A percentile compares a stretch with the other conserved stretches of the same genome.
Conservation (phyloP, 192 early-diverging fungal species). For the Rhizophagus prolifer region DNA sequence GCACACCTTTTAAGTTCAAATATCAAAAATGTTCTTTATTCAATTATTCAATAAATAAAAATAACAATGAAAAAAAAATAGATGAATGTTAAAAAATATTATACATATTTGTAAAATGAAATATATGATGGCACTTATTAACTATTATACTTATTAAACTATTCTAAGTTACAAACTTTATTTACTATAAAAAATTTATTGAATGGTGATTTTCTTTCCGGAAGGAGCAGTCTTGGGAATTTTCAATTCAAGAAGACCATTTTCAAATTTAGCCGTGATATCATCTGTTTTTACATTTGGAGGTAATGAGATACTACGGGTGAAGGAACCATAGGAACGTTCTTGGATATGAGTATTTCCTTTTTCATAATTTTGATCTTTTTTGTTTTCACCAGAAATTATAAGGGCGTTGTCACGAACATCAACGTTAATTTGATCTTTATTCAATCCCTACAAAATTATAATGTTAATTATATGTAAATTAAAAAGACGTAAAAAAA, state of each 20-base stretch:
- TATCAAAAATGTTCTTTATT: too few species aligned
- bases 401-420: slow-evolving; percentile 45
- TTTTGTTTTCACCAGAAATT: slow-evolving; percentile 47
- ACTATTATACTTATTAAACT: too few species aligned
- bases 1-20: too few species aligned
- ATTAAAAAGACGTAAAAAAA: not conserved
- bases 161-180: too few species aligned
- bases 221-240: slow-evolving; percentile 43
- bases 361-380: slow-evolving; percentile 33
- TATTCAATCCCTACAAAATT: slow-evolving; percentile 40
- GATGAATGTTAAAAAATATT: too few species aligned
- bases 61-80: too few species aligned
- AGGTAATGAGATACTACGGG: slow-evolving; percentile 50
- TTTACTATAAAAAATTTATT: too few species aligned
- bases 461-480: not conserved
- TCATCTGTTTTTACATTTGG: slow-evolving; percentile 42
- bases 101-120: too few species aligned
- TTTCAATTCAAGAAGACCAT: slow-evolving; percentile 53
- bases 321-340: slow-evolving; percentile 50
- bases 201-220: slow-evolving; percentile 50
- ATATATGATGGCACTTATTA: too few species aligned
- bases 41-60: too few species aligned
- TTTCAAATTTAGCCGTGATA: slow-evolving; percentile 52
- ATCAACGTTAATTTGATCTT: slow-evolving; percentile 55
- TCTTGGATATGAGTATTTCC: slow-evolving; percentile 49